Conservation (phyloP, 371 early-diverging fungal species). For the Synchytrium microbalum region DNA sequence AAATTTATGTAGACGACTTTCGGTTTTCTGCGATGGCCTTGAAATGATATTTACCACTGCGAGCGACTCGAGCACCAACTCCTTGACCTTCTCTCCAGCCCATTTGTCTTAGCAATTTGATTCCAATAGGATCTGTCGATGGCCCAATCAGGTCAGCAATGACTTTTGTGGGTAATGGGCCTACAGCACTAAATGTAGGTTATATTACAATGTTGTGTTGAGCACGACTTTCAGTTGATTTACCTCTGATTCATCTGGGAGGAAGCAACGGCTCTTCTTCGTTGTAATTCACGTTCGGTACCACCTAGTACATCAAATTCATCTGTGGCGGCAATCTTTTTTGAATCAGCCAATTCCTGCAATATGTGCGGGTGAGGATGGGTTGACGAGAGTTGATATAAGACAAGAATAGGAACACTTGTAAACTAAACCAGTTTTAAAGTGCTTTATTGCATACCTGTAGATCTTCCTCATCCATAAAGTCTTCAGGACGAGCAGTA, state of each 20-base stretch:
- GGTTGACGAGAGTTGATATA: neutral
- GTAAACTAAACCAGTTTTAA: too few species aligned
- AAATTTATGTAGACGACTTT: neutral
- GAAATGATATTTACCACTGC: conserved; percentile 16
- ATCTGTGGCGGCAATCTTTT: conserved; percentile 44
- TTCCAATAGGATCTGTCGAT: conserved; percentile 37
- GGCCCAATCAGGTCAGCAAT: conserved; percentile 56
- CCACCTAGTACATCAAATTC: conserved; percentile 62
- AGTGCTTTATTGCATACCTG: conserved; percentile 32
- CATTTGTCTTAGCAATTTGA: conserved; percentile 60
- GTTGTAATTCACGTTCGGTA: conserved; percentile 50
- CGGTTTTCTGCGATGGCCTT: neutral
- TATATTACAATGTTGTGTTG: too few species aligned
- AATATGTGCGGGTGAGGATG: neutral
- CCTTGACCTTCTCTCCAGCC: conserved; percentile 84
- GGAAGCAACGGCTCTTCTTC: conserved; percentile 36
- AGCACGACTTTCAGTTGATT: neutral
- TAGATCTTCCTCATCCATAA: conserved; percentile 89
- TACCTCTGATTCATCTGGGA: conserved; percentile 32
- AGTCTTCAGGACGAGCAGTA: conserved; percentile 61
- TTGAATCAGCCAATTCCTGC: conserved; percentile 45
- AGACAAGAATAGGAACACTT: too few species aligned
- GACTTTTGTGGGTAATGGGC: conserved; percentile 35
- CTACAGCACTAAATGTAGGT: conserved; percentile 26
- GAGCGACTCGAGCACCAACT: conserved; percentile 58